Evolutionary conservation across 768 basidiomycete species (phyloP), one percentile per base, ranked within the genome.

Genomic region (Calocybe indica): DNA sequence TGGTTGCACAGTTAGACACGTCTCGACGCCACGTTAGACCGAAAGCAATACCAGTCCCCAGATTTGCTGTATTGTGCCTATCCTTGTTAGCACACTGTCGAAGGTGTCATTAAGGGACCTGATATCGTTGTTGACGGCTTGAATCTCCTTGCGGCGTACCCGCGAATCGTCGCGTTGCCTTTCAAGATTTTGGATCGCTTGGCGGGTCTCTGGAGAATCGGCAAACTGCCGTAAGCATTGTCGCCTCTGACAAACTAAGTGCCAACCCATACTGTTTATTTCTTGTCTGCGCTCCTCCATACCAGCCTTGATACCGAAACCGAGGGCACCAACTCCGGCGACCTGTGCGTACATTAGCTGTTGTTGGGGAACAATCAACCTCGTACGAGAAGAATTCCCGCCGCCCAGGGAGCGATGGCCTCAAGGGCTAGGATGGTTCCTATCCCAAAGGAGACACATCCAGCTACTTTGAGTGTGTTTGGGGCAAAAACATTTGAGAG

Each of bases 31-130:
- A 40, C n/a, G 14, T 7, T 32, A 4, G 12, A 2, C 7, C 6
- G 35, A 14, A 12, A 34, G 5, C 37, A 22, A 7, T 8, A 47
- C 46, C 46, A 47, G 14, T 14, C 31, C 42, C 46, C 46, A 47
- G 13, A 47, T 47, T 38, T 40, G 28, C 12, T 47, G 38, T 38
- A 47, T 47, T 8, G 40, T 41, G 28, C 30, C 40, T 34, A 47
- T 34, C 22, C 36, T 39, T 10, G 33, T 36, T 31, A 34, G 15
- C 14, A 47, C 32, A 33, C 15, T 40, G 13, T 35, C 14, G n/a
- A 47, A 47, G 13, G 8, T 35, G 12, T 12, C 11, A 5, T 32
- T 41, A 14, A 47, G 46, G 32, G 22, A 11, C 12, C 29, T 11
- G 3, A 47, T 13, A 7, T 41, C 14, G 10, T 1, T 12, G 31